A percentile compares a stretch with the other conserved stretches of the same genome.
These are phyloP conservation scores for Tetragonia tetragonoides DNA, from an alignment of 148 eudicot genomes.

Conservation along the genomic window DNA sequence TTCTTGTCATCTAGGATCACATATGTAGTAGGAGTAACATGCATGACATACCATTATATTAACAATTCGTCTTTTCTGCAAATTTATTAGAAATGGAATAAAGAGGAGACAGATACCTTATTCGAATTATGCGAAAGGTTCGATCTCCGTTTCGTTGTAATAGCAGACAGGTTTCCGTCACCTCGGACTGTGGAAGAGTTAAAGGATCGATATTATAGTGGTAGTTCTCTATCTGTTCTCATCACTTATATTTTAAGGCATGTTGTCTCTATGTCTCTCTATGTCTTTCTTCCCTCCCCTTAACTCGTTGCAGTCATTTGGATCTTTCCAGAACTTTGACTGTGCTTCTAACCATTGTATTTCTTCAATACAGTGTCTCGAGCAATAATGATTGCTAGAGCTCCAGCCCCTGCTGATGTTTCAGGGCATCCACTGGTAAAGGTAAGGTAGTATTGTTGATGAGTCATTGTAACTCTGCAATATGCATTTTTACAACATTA, in stretches of 20 bases:
- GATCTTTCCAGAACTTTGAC: neutral
- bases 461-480: neutral
- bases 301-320: neutral
- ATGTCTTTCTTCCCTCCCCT: neutral
- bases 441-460: slow-evolving; percentile 32
- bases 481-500: neutral
- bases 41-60: neutral
- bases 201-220: slow-evolving; percentile 83
- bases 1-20: neutral
- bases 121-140: slow-evolving; percentile 83
- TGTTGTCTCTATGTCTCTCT: neutral
- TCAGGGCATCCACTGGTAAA: slow-evolving; percentile 77
- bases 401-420: slow-evolving; percentile 74
- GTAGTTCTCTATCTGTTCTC: slow-evolving; percentile 36
- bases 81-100: slow-evolving; percentile 68
- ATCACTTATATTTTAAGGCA: slow-evolving; percentile 1
- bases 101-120: slow-evolving; percentile 87
- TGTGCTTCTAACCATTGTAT: slow-evolving; percentile 15
- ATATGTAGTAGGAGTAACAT: neutral
- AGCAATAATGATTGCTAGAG: slow-evolving; percentile 71
- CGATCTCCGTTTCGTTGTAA: slow-evolving; percentile 75
- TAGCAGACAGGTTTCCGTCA: slow-evolving; percentile 83
- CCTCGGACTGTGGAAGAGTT: slow-evolving; percentile 79
- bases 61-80: neutral
- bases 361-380: slow-evolving; percentile 48